phyloP scores from a whole-genome alignment of 2,329 filamentous ascomycete genomes.

The Lecanoromycetidae sp. region DNA sequence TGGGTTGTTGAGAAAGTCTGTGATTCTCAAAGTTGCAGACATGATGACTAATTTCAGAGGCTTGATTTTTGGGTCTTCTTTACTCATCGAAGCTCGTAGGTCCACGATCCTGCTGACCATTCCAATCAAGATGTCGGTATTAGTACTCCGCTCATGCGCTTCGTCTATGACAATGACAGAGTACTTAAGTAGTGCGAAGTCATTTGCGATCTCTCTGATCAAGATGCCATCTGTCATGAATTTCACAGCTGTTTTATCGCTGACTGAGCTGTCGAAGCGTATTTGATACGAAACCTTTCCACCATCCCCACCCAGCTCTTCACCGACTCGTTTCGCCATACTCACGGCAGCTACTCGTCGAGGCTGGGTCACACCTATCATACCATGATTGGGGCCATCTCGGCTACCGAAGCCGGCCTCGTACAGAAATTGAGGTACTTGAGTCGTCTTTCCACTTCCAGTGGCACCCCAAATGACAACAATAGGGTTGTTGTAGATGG shows the following conservation, averaged over 20 bases:
- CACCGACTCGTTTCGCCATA: constrained; percentile 83
- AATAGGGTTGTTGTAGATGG: constrained; percentile 79
- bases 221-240: constrained; percentile 99
- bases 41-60: constrained; percentile 93
- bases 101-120: constrained; percentile 91
- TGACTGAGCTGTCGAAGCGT: constrained; percentile 77
- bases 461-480: constrained; percentile 91
- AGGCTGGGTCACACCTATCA: constrained; percentile 93
- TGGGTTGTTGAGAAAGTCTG: constrained; percentile 77
- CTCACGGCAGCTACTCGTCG: constrained; percentile 90
- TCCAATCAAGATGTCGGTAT: constrained; percentile 95
- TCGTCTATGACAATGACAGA: constrained; percentile 92
- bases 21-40: constrained; percentile 87
- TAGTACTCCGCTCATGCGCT: constrained; percentile 91
- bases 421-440: constrained; percentile 90
- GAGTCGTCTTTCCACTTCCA: constrained; percentile 94
- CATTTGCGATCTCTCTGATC: constrained; percentile 77
- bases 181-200: constrained; percentile 79
- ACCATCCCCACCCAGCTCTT: constrained; percentile 64
- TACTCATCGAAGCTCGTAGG: constrained; percentile 60
- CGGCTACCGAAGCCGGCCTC: constrained; percentile 82
- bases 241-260: constrained; percentile 75
- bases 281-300: constrained; percentile 82
- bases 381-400: constrained; percentile 66
- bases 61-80: constrained; percentile 57